phyloP scores from a whole-genome alignment of 2,329 filamentous ascomycete genomes.

The Trichoderma sp. region DNA sequence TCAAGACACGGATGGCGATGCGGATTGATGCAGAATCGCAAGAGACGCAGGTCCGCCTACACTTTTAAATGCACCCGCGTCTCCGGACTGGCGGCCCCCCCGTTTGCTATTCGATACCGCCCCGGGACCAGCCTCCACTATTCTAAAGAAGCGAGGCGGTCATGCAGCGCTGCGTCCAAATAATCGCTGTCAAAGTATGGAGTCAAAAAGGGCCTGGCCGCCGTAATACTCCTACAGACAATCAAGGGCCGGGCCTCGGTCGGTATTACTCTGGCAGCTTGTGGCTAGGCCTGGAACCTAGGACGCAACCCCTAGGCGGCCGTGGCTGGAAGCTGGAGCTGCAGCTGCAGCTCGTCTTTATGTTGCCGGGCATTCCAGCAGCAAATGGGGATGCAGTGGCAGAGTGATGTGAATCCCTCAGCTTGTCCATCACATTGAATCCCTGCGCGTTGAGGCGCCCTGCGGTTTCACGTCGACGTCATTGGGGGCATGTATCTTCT shows the following conservation, averaged over 20 bases:
- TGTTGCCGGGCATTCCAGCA: neutral
- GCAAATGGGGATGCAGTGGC: neutral
- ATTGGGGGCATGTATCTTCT: slow-evolving; percentile 7
- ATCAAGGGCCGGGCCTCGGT: slow-evolving; percentile 20
- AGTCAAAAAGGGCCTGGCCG: neutral
- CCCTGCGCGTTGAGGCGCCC: neutral
- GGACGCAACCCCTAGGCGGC: slow-evolving; percentile 5
- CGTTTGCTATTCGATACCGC: slow-evolving; percentile 14
- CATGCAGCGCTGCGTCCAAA: slow-evolving; percentile 21
- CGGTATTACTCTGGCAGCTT: slow-evolving; percentile 12
- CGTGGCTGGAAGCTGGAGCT: slow-evolving; percentile 1
- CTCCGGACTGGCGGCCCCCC: neutral
- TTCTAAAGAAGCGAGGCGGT: slow-evolving; percentile 17
- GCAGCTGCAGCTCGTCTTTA: neutral
- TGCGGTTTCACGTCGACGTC: slow-evolving; percentile 20
- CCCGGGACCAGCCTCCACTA: slow-evolving; percentile 24
- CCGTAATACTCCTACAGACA: neutral
- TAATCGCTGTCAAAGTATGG: slow-evolving; percentile 6
- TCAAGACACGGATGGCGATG: too few species aligned
- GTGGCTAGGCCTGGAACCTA: neutral
- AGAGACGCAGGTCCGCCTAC: neutral
- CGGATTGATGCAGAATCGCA: too few species aligned
- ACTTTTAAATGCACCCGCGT: neutral
- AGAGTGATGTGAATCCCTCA: neutral
- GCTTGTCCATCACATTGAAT: too few species aligned